phyloP scores from a whole-genome alignment of 768 basidiomycete species.

The Rhodotorula paludigena region DNA sequence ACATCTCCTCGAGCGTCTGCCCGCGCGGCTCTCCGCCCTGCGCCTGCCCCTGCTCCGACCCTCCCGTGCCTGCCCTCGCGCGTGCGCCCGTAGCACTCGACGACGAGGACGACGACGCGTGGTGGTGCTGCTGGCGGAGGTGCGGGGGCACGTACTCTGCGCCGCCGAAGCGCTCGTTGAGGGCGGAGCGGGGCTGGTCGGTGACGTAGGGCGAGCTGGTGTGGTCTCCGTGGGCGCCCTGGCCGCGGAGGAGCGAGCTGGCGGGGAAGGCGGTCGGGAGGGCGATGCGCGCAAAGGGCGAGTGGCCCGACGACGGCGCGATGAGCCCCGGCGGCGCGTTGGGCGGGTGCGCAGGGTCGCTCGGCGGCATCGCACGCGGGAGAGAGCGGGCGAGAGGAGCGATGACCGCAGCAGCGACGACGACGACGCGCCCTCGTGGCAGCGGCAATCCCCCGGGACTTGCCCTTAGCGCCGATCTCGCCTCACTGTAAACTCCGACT shows the following conservation, averaged over 20 bases:
- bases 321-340: conserved; percentile 16
- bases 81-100: not conserved
- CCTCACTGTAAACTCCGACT: too few species aligned
- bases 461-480: too few species aligned
- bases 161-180: conserved; percentile 20
- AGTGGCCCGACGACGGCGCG: conserved; percentile 35
- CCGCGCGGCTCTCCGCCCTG: not conserved
- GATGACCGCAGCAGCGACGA: too few species aligned
- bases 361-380: not conserved
- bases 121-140: not conserved
- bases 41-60: not conserved
- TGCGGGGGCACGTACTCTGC: not conserved
- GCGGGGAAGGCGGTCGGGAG: conserved; percentile 30
- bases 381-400: too few species aligned
- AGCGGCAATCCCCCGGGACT: too few species aligned
- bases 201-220: conserved; percentile 37
- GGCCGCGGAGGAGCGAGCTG: conserved; percentile 1
- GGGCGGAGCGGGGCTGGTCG: conserved; percentile 21
- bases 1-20: conserved; percentile 86
- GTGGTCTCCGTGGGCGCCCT: too few species aligned
- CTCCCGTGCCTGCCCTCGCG: not conserved
- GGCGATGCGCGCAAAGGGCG: conserved; percentile 28
- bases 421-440: too few species aligned
- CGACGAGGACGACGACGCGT: not conserved
- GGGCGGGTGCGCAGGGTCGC: conserved; percentile 2